phyloP scores from a whole-genome alignment of 2,329 filamentous ascomycete genomes.

The Shiraia sp. region DNA sequence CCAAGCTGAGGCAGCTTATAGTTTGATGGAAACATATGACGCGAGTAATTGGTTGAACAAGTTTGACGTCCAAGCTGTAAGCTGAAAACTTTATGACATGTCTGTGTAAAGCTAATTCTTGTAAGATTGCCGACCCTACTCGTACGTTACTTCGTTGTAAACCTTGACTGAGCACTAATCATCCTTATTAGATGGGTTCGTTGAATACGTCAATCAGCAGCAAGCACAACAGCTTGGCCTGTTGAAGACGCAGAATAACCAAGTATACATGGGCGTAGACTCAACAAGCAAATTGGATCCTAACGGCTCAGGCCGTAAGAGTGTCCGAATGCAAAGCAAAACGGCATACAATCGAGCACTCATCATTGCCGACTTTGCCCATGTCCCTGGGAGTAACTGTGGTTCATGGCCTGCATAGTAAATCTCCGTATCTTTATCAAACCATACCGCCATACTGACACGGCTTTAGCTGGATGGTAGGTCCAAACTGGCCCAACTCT shows the following conservation, averaged over 20 bases:
- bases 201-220: constrained; percentile 41
- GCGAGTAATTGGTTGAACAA: constrained; percentile 44
- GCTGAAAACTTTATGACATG: background rate
- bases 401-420: constrained; percentile 48
- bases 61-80: constrained; percentile 39
- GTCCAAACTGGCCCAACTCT: constrained; percentile 45
- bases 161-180: background rate
- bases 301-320: constrained; percentile 40
- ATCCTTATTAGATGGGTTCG: constrained; percentile 36
- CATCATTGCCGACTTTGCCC: constrained; percentile 46
- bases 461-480: constrained; percentile 41
- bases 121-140: constrained; percentile 41
- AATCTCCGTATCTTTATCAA: background rate
- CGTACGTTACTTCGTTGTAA: constrained; percentile 20
- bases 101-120: constrained; percentile 3
- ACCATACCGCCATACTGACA: constrained; percentile 6
- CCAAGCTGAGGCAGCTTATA: constrained; percentile 24
- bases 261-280: constrained; percentile 48
- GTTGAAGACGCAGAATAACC: constrained; percentile 34
- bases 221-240: constrained; percentile 40
- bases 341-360: constrained; percentile 42
- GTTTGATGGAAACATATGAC: constrained; percentile 42
- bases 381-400: constrained; percentile 44
- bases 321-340: constrained; percentile 44
- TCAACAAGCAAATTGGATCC: constrained; percentile 31